Percentiles rank a stretch among this genome's conserved stretches.
These are phyloP conservation scores for Corniculantispora saksenae DNA, from an alignment of 2,329 filamentous ascomycete genomes.

Conservation along the genomic window DNA sequence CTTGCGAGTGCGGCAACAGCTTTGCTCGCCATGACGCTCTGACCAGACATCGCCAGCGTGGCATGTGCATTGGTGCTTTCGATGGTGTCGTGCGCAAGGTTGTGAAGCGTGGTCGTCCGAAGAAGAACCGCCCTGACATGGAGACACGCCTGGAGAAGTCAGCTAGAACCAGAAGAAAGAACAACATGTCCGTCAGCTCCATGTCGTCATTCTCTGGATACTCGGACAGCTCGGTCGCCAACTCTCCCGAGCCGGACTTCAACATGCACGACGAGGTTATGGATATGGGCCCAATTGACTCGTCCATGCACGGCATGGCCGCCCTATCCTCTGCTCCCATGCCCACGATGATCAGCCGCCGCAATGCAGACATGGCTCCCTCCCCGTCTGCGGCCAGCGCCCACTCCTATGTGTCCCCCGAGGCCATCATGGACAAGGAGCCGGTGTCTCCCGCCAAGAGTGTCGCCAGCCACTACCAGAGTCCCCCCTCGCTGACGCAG, in stretches of 20 bases:
- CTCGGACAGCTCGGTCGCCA: slow-evolving; percentile 56
- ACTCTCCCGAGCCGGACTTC: slow-evolving; percentile 54
- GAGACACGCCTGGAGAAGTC: slow-evolving; percentile 59
- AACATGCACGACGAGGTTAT: slow-evolving; percentile 51
- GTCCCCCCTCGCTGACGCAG: slow-evolving; percentile 61
- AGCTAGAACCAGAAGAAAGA: slow-evolving; percentile 55
- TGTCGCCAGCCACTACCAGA: slow-evolving; percentile 53
- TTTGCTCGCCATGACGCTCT: slow-evolving; percentile 95
- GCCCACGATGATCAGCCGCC: slow-evolving; percentile 35
- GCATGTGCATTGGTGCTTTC: slow-evolving; percentile 95
- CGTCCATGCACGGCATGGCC: slow-evolving; percentile 31
- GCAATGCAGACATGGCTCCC: slow-evolving; percentile 26
- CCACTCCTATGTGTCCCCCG: slow-evolving; percentile 51
- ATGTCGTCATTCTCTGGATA: slow-evolving; percentile 56
- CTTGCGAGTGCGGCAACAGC: slow-evolving; percentile 89
- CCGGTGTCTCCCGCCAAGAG: slow-evolving; percentile 53
- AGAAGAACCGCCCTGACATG: slow-evolving; percentile 61
- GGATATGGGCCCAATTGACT: slow-evolving; percentile 39
- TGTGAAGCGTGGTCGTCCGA: slow-evolving; percentile 63
- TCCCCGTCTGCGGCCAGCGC: slow-evolving; percentile 43
- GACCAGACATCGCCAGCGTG: slow-evolving; percentile 89
- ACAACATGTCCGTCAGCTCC: slow-evolving; percentile 51
- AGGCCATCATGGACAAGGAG: slow-evolving; percentile 43
- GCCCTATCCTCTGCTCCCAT: slow-evolving; percentile 50
- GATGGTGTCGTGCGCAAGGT: slow-evolving; percentile 69